Conservation (phyloP, 1,284 basidiomycete genomes). For the Heterobasidion annosum region DNA sequence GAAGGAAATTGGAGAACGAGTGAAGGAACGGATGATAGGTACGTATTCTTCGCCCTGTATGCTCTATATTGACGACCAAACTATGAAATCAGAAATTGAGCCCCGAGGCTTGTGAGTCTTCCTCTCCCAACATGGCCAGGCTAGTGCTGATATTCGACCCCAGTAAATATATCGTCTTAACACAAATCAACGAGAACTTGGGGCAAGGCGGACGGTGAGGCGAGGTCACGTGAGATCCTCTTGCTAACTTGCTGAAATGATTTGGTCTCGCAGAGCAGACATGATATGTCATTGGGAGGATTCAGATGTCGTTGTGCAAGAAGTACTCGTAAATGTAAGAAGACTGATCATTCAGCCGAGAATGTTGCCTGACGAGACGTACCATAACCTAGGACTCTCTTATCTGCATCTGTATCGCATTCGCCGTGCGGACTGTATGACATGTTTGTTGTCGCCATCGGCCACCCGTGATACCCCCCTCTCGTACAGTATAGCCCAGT, state of each 20-base stretch:
- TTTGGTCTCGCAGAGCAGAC: constrained; percentile 32
- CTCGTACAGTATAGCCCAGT: background rate
- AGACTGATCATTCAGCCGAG: background rate
- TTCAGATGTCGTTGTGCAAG: constrained; percentile 57
- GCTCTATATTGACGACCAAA: constrained; percentile 4
- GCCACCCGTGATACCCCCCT: constrained; percentile 9
- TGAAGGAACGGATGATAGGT: constrained; percentile 73
- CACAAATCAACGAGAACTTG: constrained; percentile 73
- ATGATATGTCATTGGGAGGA: constrained; percentile 73
- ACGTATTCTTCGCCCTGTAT: constrained; percentile 10
- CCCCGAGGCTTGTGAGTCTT: constrained; percentile 65
- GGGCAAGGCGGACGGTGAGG: constrained; percentile 72
- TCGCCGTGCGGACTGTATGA: constrained; percentile 52
- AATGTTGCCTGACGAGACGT: constrained; percentile 8
- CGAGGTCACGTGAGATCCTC: constrained; percentile 5
- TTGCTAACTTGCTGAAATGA: constrained; percentile 5
- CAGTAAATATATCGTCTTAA: constrained; percentile 78
- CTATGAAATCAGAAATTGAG: constrained; percentile 46
- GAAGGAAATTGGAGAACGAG: constrained; percentile 71
- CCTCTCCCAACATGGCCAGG: background rate
- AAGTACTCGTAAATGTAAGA: constrained; percentile 57
- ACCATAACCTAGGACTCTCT: constrained; percentile 46
- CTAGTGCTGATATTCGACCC: constrained; percentile 2
- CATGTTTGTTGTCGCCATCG: constrained; percentile 1
- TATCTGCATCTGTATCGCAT: constrained; percentile 69